These are phyloP conservation scores for Gymnopus androsaceus DNA, from an alignment of 1,284 basidiomycete species.

Conservation along the genomic window DNA sequence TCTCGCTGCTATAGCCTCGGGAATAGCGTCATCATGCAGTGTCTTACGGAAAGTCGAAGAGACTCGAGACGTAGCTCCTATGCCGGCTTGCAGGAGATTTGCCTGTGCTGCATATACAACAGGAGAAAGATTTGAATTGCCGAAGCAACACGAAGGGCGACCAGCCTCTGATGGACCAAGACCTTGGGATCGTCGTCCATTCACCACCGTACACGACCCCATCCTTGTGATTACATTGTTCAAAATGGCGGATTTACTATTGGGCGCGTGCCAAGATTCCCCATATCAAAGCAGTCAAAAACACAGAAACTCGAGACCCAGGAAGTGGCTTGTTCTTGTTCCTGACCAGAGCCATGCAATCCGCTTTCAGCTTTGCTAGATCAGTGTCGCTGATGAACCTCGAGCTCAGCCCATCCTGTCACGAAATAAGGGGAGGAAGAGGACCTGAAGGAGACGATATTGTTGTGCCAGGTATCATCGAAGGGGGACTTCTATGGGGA, in stretches of 20 bases:
- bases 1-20: slow-evolving; percentile 3
- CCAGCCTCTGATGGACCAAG: background rate
- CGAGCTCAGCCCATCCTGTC: too few relatives aligned
- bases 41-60: slow-evolving; percentile 6
- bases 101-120: background rate
- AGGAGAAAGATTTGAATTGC: slow-evolving; percentile 12
- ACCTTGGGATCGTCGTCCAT: slow-evolving; percentile 6
- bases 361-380: too few relatives aligned
- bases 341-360: too few relatives aligned
- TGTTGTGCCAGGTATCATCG: too few relatives aligned
- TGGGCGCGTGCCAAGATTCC: too few relatives aligned
- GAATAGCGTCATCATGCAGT: background rate
- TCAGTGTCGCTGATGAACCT: too few relatives aligned
- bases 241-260: background rate
- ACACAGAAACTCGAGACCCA: too few relatives aligned
- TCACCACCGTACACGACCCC: slow-evolving; percentile 2
- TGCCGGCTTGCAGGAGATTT: background rate
- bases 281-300: too few relatives aligned
- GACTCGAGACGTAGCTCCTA: slow-evolving; percentile 5
- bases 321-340: too few relatives aligned
- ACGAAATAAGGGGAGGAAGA: too few relatives aligned
- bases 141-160: slow-evolving; percentile 6
- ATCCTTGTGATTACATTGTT: background rate
- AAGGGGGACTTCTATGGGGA: too few relatives aligned
- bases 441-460: too few relatives aligned